These are phyloP conservation scores for Gautieria morchelliformis DNA, from an alignment of 768 basidiomycete species.

Conservation along the genomic window DNA sequence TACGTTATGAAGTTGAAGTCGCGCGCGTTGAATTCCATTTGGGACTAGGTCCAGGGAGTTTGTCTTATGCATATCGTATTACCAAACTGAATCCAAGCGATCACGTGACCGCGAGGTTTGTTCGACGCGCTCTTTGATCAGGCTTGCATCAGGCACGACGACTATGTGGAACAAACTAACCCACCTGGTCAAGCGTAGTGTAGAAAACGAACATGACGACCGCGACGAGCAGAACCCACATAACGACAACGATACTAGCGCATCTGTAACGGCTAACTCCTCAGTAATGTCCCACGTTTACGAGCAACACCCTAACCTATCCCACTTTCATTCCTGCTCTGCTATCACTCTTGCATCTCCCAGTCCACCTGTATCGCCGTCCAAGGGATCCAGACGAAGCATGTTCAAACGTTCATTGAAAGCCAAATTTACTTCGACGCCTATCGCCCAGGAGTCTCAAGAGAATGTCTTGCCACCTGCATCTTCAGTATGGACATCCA, in stretches of 20 bases:
- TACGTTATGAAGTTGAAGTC: too few relatives aligned
- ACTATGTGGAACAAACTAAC: conserved; percentile 3
- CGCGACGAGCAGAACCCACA: conserved; percentile 14
- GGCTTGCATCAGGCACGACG: not conserved
- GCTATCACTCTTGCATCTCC: conserved; percentile 21
- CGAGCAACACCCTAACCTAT: conserved; percentile 55
- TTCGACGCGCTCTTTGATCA: not conserved
- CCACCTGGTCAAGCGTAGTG: not conserved
- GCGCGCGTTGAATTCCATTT: too few relatives aligned
- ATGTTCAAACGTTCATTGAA: conserved; percentile 50
- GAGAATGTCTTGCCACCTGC: not conserved
- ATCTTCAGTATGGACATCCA: not conserved
- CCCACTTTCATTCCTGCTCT: conserved; percentile 35
- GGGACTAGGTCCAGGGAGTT: too few relatives aligned
- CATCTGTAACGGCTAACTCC: conserved; percentile 10
- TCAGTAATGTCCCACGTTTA: conserved; percentile 41
- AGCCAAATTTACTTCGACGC: not conserved
- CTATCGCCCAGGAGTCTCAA: not conserved
- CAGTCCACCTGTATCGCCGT: conserved; percentile 41
- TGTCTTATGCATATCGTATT: too few relatives aligned
- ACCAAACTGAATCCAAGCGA: not conserved
- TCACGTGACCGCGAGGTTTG: not conserved
- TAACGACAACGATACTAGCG: not conserved
- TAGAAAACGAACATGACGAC: conserved; percentile 13
- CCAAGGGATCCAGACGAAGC: conserved; percentile 33